phyloP scores from a whole-genome alignment of 2,329 filamentous ascomycete genomes.

The Bipolaris gigantea region DNA sequence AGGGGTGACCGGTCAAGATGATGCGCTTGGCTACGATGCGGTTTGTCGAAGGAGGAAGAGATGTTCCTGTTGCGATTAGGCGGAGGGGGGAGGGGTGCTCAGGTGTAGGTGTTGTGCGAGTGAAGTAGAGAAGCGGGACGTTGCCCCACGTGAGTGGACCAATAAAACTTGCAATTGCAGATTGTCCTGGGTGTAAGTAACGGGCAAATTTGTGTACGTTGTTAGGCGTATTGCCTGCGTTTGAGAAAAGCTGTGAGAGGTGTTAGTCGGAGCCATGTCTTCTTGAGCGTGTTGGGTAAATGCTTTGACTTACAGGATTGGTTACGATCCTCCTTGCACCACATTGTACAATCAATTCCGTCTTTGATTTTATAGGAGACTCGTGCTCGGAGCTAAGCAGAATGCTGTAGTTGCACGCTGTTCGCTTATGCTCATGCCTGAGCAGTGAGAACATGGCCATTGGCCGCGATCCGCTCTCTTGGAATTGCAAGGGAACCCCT shows the following conservation, averaged over 20 bases:
- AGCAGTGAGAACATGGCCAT: slow-evolving; percentile 82
- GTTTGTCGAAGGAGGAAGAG: slow-evolving; percentile 70
- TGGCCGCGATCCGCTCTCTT: slow-evolving; percentile 59
- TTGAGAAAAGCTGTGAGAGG: slow-evolving; percentile 67
- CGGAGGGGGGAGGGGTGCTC: slow-evolving; percentile 53
- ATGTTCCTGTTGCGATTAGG: slow-evolving; percentile 84
- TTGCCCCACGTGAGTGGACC: slow-evolving; percentile 91
- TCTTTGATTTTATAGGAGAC: slow-evolving; percentile 83
- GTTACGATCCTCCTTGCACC: slow-evolving; percentile 84
- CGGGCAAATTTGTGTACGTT: slow-evolving; percentile 97
- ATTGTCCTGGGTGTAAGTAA: slow-evolving; percentile 86
- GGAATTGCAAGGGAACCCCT: slow-evolving; percentile 59
- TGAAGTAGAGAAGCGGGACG: slow-evolving; percentile 88
- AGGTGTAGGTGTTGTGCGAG: slow-evolving; percentile 53
- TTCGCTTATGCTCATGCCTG: slow-evolving; percentile 92
- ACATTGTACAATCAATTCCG: slow-evolving; percentile 87
- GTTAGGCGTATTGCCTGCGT: slow-evolving; percentile 87
- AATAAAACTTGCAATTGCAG: slow-evolving; percentile 84
- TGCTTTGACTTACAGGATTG: slow-evolving; percentile 61
- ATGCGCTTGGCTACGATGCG: slow-evolving; percentile 92
- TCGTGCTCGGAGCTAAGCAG: slow-evolving; percentile 77
- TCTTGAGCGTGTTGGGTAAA: not conserved
- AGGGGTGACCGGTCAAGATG: slow-evolving; percentile 92
- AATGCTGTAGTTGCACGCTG: slow-evolving; percentile 82
- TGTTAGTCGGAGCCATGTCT: slow-evolving; percentile 6